A percentile compares a stretch with the other conserved stretches of the same genome.
Evolutionary conservation across 768 basidiomycete genomes (phyloP).

Genomic region (Trametes villosa): DNA sequence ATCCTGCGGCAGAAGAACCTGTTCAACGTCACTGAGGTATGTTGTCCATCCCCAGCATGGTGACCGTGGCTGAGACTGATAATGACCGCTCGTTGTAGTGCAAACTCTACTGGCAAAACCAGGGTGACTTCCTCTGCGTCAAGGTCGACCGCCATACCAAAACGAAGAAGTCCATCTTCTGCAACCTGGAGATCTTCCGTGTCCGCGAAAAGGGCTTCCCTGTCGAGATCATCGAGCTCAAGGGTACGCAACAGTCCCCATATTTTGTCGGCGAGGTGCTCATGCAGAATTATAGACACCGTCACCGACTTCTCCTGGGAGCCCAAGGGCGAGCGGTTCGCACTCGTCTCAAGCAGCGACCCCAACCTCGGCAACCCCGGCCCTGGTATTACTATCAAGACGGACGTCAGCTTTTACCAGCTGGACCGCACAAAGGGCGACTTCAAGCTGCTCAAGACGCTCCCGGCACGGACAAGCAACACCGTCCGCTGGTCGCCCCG

Average conservation of each 20-base stretch:
- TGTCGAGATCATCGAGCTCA: constrained; percentile 96
- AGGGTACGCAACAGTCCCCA: constrained; percentile 57
- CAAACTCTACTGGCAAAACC: constrained; percentile 97
- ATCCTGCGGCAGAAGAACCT: constrained; percentile 93
- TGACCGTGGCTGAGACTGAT: not conserved
- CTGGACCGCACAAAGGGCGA: constrained; percentile 91
- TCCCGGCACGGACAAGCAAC: constrained; percentile 86
- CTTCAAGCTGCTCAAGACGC: constrained; percentile 84
- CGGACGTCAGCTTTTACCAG: constrained; percentile 95
- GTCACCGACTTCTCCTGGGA: constrained; percentile 99
- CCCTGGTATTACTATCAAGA: constrained; percentile 94
- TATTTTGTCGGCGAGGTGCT: not conserved
- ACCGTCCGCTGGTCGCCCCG: constrained; percentile 96
- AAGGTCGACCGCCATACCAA: constrained; percentile 99
- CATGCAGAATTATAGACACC: constrained; percentile 61
- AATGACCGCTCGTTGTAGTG: constrained; percentile 57
- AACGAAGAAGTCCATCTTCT: constrained; percentile 97
- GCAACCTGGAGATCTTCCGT: constrained; percentile 97
- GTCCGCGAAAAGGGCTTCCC: constrained; percentile 97
- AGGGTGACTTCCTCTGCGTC: constrained; percentile 97
- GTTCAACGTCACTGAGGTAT: constrained; percentile 95
- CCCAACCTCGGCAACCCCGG: constrained; percentile 90
- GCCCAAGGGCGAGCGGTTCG: constrained; percentile 95
- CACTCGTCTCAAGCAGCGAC: constrained; percentile 92
- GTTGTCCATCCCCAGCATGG: constrained; percentile 28